A percentile compares a stretch with the other conserved stretches of the same genome.
Evolutionary conservation across 106 monocot genomes (phyloP).

Genomic region (Apostasia shenzhenica): DNA sequence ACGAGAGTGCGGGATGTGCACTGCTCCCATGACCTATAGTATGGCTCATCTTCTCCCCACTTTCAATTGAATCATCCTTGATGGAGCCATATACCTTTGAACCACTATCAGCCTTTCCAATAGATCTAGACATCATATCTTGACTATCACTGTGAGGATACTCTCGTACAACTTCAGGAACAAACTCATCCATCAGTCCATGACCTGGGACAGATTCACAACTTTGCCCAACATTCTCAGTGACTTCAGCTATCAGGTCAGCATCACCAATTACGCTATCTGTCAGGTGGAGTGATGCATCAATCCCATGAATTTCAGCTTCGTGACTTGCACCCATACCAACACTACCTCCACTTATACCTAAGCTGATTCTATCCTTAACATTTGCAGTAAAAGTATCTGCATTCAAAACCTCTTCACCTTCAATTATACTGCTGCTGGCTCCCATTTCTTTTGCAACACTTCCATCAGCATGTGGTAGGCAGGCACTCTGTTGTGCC

Average conservation of each 20-base stretch:
- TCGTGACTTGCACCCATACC: conserved; percentile 99
- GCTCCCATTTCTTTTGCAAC: conserved; percentile 66
- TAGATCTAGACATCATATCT: conserved; percentile 80
- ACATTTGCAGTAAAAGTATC: conserved; percentile 68
- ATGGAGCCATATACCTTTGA: conserved; percentile 86
- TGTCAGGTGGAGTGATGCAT: conserved; percentile 57
- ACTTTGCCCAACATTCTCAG: conserved; percentile 83
- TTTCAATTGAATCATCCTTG: conserved; percentile 90
- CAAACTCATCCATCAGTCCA: conserved; percentile 86
- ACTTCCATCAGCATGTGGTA: conserved; percentile 66
- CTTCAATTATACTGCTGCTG: conserved; percentile 82
- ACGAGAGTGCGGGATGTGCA: conserved; percentile 81
- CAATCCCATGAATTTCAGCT: conserved; percentile 93
- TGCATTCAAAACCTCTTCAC: conserved; percentile 79
- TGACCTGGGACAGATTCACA: conserved; percentile 85
- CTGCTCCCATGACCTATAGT: conserved; percentile 42
- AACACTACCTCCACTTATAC: conserved; percentile 94
- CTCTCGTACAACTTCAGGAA: conserved; percentile 66
- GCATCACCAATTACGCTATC: conserved; percentile 64
- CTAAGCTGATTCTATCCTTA: conserved; percentile 78
- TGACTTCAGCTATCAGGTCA: conserved; percentile 76
- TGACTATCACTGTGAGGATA: conserved; percentile 93
- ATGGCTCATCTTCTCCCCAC: conserved; percentile 65
- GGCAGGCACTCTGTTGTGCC: conserved; percentile 75
- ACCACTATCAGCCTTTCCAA: conserved; percentile 79